A percentile compares a stretch with the other conserved stretches of the same genome.
phyloP scores from a whole-genome alignment of 2,329 filamentous ascomycete genomes.

The Cladosporium sphaerospermum region DNA sequence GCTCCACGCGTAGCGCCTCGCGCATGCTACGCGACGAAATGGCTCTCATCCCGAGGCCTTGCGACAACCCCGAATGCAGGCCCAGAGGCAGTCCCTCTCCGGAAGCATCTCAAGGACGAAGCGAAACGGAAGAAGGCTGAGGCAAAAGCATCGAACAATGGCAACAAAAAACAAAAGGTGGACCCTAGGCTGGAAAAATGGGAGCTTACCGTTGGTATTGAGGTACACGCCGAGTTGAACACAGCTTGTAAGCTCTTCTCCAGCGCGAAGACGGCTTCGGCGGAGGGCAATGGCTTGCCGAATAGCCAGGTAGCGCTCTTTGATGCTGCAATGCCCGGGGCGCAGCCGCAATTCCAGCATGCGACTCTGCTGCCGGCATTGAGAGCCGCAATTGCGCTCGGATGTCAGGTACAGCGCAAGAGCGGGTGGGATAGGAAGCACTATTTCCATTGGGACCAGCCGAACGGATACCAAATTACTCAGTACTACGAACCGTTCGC shows the following conservation, averaged over 20 bases:
- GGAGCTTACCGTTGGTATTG: constrained; percentile 93
- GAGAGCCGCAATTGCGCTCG: constrained; percentile 76
- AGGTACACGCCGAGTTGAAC: constrained; percentile 95
- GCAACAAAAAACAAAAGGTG: constrained; percentile 11
- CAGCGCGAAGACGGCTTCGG: constrained; percentile 39
- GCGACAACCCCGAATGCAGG: constrained; percentile 12
- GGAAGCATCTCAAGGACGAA: constrained; percentile 38
- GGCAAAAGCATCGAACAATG: constrained; percentile 15
- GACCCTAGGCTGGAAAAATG: constrained; percentile 51
- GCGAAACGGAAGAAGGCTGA: constrained; percentile 29
- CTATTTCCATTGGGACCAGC: constrained; percentile 99
- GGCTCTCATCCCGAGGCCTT: constrained; percentile 24
- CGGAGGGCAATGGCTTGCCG: constrained; percentile 37
- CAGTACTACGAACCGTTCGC: constrained; percentile 79
- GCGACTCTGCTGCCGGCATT: constrained; percentile 83
- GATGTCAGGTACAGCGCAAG: constrained; percentile 67
- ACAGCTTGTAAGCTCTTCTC: constrained; percentile 88
- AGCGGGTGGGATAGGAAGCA: constrained; percentile 95
- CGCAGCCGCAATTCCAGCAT: constrained; percentile 77
- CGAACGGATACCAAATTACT: constrained; percentile 93
- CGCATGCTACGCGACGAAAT: constrained; percentile 26
- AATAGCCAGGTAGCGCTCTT: constrained; percentile 88
- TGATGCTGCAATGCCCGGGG: constrained; percentile 82
- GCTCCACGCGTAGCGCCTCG: constrained; percentile 13
- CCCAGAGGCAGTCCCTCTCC: constrained; percentile 29